Percentiles rank a stretch among this genome's conserved stretches.
Conservation (phyloP, 164 flowering plant genomes). For the Nymphaea colorata region DNA sequence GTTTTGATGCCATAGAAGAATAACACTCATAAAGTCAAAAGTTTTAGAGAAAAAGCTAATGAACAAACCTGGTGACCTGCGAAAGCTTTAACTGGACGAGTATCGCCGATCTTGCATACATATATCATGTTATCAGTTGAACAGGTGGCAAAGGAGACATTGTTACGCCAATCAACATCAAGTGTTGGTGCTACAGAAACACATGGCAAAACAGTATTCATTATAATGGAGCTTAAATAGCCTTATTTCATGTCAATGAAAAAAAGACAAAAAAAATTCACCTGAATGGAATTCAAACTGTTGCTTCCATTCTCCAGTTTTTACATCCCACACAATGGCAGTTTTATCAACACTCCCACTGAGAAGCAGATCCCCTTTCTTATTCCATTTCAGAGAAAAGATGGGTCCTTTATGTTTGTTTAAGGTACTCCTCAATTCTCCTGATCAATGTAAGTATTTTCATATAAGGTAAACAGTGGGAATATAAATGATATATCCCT, state of each 20-base stretch:
- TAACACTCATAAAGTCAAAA: neutral
- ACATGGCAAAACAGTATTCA: neutral
- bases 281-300: slow-evolving; percentile 93
- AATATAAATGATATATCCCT: too few relatives aligned
- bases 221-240: neutral
- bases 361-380: slow-evolving; percentile 92
- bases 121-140: slow-evolving; percentile 91
- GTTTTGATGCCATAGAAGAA: too few relatives aligned
- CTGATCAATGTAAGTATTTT: slow-evolving; percentile 18
- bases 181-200: slow-evolving; percentile 72
- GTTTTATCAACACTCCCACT: slow-evolving; percentile 97
- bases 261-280: slow-evolving; percentile 6
- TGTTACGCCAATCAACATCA: slow-evolving; percentile 98
- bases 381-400: slow-evolving; percentile 96
- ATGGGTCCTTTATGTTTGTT: slow-evolving; percentile 90
- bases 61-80: slow-evolving; percentile 78
- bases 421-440: slow-evolving; percentile 67
- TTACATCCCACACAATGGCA: slow-evolving; percentile 96
- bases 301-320: slow-evolving; percentile 82
- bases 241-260: neutral
- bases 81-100: slow-evolving; percentile 60
- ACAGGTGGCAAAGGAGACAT: slow-evolving; percentile 84
- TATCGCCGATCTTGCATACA: slow-evolving; percentile 94
- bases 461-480: neutral
- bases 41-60: neutral